Evolutionary conservation across 441 rosid species (phyloP).

Genomic region (Eruca vesicaria): DNA sequence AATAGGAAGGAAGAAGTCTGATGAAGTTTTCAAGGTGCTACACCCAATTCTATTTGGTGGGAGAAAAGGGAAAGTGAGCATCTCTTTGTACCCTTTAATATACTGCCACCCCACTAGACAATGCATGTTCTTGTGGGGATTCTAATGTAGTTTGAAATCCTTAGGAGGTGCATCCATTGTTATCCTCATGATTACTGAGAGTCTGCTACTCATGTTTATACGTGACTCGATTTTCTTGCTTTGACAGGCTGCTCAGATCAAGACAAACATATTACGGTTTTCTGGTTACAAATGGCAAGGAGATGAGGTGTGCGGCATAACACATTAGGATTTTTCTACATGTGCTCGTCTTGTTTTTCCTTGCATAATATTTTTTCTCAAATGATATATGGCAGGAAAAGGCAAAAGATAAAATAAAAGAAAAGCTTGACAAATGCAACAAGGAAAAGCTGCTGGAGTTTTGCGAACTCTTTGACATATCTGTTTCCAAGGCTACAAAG

Average conservation of each 20-base stretch:
- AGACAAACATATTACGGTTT: conserved; percentile 71
- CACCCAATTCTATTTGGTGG: conserved; percentile 81
- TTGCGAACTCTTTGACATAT: conserved; percentile 76
- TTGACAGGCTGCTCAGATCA: conserved; percentile 76
- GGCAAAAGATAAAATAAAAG: conserved; percentile 66
- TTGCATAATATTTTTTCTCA: not conserved
- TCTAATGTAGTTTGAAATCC: not conserved
- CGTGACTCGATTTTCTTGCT: conserved; percentile 30
- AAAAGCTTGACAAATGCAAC: conserved; percentile 77
- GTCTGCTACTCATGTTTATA: conserved; percentile 13
- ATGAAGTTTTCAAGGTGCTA: conserved; percentile 67
- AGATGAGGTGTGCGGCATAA: conserved; percentile 59
- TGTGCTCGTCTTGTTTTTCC: not conserved
- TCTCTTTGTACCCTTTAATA: not conserved
- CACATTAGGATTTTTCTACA: not conserved
- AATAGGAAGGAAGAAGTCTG: conserved; percentile 28
- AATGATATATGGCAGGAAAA: conserved; percentile 55
- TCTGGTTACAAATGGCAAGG: conserved; percentile 91
- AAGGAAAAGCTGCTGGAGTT: conserved; percentile 78
- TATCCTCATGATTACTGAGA: not conserved
- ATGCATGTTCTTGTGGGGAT: conserved; percentile 4
- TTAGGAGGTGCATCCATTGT: not conserved
- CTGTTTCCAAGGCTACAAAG: conserved; percentile 52
- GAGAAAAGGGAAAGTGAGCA: conserved; percentile 50
- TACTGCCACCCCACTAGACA: not conserved